A percentile compares a stretch with the other conserved stretches of the same genome.
These are phyloP conservation scores for Pythium dissotocum DNA, from an alignment of 352 stramenopile species.

Conservation along the genomic window DNA sequence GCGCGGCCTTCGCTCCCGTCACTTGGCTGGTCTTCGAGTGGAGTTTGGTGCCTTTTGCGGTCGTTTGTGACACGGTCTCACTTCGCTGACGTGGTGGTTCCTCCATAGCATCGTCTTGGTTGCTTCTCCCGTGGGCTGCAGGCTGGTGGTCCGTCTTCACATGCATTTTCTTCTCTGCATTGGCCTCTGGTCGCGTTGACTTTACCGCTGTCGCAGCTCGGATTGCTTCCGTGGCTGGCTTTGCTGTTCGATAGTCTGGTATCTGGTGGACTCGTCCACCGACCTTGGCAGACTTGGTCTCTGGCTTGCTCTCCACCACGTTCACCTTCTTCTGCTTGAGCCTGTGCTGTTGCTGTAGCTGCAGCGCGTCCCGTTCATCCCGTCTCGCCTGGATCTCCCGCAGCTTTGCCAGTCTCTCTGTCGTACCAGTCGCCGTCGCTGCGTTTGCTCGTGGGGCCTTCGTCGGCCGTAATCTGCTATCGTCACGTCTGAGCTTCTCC, in stretches of 20 bases:
- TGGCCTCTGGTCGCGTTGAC: not conserved
- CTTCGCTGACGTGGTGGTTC: not conserved
- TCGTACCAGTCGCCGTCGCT: not conserved
- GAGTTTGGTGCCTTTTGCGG: not conserved
- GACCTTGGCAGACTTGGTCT: not conserved
- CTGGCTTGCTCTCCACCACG: not conserved
- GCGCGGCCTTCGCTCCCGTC: not conserved
- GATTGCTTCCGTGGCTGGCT: not conserved
- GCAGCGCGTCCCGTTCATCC: not conserved
- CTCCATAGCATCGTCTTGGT: constrained; percentile 2
- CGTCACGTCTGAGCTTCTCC: constrained; percentile 11
- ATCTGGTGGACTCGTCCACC: not conserved
- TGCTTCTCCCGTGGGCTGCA: not conserved
- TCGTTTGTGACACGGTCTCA: not conserved
- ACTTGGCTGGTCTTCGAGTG: not conserved
- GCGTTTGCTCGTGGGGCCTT: not conserved
- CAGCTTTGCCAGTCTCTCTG: constrained; percentile 18
- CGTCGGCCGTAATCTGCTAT: not conserved
- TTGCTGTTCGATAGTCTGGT: not conserved
- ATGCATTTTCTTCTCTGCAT: not conserved
- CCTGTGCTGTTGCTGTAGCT: not conserved
- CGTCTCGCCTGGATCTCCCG: constrained; percentile 20
- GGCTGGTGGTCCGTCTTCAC: not conserved
- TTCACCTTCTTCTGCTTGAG: not conserved
- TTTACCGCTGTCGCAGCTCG: not conserved